Conservation (phyloP, 148 eudicot genomes). For the Vaccinium macrocarpon region DNA sequence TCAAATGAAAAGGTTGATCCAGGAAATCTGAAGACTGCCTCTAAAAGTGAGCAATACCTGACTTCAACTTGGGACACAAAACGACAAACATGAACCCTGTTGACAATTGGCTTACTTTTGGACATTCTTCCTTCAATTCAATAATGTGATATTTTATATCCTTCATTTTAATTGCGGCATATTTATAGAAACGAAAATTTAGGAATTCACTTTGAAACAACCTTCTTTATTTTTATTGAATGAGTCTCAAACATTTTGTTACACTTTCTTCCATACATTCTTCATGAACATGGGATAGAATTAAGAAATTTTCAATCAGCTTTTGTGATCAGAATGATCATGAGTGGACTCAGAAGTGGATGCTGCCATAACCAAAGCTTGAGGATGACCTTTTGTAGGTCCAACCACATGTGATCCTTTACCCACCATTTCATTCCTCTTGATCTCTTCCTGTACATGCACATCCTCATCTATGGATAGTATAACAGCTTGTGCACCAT, state of each 20-base stretch:
- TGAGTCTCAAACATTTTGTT: neutral
- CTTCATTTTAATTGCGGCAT: too few species aligned
- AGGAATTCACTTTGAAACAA: neutral
- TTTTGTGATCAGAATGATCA: neutral
- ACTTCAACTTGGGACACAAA: neutral
- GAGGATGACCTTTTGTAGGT: conserved; percentile 33
- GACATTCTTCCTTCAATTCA: too few species aligned
- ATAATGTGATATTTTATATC: too few species aligned
- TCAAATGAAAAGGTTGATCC: neutral
- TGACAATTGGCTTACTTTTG: neutral
- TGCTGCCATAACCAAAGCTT: conserved; percentile 24
- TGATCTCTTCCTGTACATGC: conserved; percentile 52
- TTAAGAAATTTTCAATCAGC: neutral
- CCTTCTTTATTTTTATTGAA: conserved; percentile 3
- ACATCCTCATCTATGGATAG: conserved; percentile 65
- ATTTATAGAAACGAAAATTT: too few species aligned
- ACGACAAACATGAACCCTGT: neutral
- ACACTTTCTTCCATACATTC: neutral
- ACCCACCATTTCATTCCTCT: conserved; percentile 38
- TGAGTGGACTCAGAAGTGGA: conserved; percentile 19
- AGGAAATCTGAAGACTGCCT: neutral
- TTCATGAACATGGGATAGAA: neutral
- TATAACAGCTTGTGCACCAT: conserved; percentile 52
- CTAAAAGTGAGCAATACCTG: neutral
- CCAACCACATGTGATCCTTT: conserved; percentile 20